These are phyloP conservation scores for Crithidia mellificae DNA, from an alignment of 208 protist species.

Conservation along the genomic window DNA sequence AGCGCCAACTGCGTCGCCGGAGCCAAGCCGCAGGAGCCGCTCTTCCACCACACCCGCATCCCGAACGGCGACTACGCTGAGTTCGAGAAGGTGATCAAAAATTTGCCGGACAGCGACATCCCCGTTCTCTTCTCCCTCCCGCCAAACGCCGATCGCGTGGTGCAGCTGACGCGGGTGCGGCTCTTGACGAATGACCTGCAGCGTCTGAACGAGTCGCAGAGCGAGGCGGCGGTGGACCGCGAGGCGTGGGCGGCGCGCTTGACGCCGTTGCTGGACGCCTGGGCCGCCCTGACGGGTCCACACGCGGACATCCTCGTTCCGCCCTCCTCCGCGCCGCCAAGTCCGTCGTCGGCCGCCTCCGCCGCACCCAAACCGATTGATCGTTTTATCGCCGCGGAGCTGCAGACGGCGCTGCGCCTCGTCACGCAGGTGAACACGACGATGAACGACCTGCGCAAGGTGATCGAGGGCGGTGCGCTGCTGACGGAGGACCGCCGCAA, in stretches of 20 bases:
- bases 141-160: conserved; percentile 93
- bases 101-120: conserved; percentile 91
- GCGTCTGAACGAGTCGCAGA: conserved; percentile 68
- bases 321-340: conserved; percentile 20
- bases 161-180: conserved; percentile 81
- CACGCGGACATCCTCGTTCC: conserved; percentile 64
- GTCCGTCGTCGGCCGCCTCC: conserved; percentile 7
- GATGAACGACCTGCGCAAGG: conserved; percentile 81
- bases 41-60: conserved; percentile 68
- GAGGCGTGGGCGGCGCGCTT: conserved; percentile 87
- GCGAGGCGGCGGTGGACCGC: conserved; percentile 70
- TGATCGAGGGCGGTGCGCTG: conserved; percentile 88
- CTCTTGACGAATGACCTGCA: conserved; percentile 83
- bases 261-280: conserved; percentile 84
- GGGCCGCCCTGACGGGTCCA: conserved; percentile 70
- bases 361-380: conserved; percentile 74
- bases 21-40: conserved; percentile 53
- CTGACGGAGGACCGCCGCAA: conserved; percentile 78
- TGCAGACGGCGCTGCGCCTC: conserved; percentile 64
- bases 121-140: conserved; percentile 94
- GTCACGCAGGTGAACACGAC: conserved; percentile 76
- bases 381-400: conserved; percentile 90
- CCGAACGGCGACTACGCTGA: conserved; percentile 71
- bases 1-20: conserved; percentile 57
- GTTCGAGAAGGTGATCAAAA: conserved; percentile 75